Base-by-base conservation (phyloP, 768 basidiomycete species). In the Termitomyces sp. region DNA sequence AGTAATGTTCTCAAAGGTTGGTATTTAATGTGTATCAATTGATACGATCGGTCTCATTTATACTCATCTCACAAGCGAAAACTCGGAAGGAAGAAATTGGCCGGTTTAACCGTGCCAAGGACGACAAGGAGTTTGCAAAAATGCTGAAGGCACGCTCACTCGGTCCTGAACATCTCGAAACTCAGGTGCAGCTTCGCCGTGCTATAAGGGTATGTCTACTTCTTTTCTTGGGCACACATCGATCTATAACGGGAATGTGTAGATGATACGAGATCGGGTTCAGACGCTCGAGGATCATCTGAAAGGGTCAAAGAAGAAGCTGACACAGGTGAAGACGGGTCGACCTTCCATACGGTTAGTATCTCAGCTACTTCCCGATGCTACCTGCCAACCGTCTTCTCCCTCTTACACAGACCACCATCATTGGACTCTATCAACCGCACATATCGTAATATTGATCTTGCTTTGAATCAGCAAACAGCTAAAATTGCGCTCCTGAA, bases 121-220 rank as follows among this genome's bases (percentile, higher is more conserved):
- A 77, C 30, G 93, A 98, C 64, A 78, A 83, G 3, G 87, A 88
- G 53, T 91, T 95, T 66, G 80, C 84, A 10, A 87, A 83, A 63
- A 81, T 88, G 75, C 70, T 91, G 51, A 84, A 82, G 63, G 74
- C 82, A 2, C 78, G 88, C 45, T 84, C 87, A n/a, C 70, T 94
- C n/a, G 88, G 88, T 12, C 93, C 96, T 0, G 93, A 98, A 64
- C 87, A 93, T 64, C 75, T 85, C 14, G 93, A 95, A 65, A 87
- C 83, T 1, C 94, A 95, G 65, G 81, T 77, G 1, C 83, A 85
- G 53, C 71, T 98, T 26, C 78, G 93, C 32, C 81, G 85, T 60
- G 76, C 78, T 58, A 83, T 90, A 37, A 74, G 87, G 65, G 93
- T 92, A 60, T 42, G 82, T 70, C 40, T 19, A 28, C 14, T 51